Evolutionary conservation across 163 green algal species (phyloP), one percentile per base, ranked within the genome.

Genomic region (Volvox carteri): DNA sequence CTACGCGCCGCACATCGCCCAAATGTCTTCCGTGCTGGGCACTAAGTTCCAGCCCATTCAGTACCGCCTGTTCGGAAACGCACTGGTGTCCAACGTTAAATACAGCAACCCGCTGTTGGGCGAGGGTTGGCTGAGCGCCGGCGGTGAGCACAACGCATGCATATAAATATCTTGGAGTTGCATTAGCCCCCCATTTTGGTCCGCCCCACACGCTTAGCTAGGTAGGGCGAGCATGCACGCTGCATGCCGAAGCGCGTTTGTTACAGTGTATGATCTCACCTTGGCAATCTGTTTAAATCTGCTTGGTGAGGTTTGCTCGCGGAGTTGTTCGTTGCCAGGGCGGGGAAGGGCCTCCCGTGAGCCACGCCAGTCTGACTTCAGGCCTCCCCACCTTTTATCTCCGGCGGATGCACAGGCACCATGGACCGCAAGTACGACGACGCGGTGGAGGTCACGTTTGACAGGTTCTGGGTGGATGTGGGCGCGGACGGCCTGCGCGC

Each of bases 1-100:
- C 41, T 86, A 91, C 48, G 90, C 90, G 30, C 90, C 90, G 0
- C 90, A 93, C 54, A 93, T 93, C 30, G 41, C 80, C 33, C 25
- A 35, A 28, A 54, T 93, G 39, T 87, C 72, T 12, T 56, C 62
- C 5, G 56, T 54, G 1, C 16, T 90, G 50, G 74, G 60, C 50
- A 90, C 86, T 19, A 65, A 21, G 1, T 93, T 93, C 74, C 16
- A 88, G 50, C 90, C 90, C 11, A 90, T 93, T 62, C 86, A 86
- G 41, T 93, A 93, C 67, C 78, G 77, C 14, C 84, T 93, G 35
- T 52, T 54, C 1, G 88, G 88, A 19, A 50, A 33, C 62, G 19
- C 18, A 1, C 28, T 87, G 1, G 50, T 81, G 2, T 83, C 67
- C 25, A 92, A 92, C 58, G 89, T 92, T 9, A 74, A 73, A 42